Conservation (phyloP, 495 filamentous ascomycete species). For the Articulospora tetracladia region DNA sequence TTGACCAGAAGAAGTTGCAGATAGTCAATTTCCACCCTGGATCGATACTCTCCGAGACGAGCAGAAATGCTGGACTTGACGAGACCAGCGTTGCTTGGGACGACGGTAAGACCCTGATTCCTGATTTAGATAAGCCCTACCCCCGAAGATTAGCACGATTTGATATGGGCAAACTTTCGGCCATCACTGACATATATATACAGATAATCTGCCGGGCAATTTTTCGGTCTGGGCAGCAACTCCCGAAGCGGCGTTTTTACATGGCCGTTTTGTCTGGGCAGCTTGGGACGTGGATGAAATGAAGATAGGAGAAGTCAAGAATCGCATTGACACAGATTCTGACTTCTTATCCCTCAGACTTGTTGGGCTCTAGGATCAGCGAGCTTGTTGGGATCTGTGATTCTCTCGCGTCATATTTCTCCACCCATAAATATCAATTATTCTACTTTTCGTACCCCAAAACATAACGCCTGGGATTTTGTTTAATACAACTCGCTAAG, state of each 20-base stretch:
- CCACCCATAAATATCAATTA: too few relatives aligned
- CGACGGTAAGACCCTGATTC: slow-evolving; percentile 27
- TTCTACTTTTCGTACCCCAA: too few relatives aligned
- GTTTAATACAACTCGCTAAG: too few relatives aligned
- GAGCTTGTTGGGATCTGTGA: too few relatives aligned
- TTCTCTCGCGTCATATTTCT: too few relatives aligned
- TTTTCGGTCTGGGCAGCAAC: slow-evolving; percentile 48
- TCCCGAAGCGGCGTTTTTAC: slow-evolving; percentile 41
- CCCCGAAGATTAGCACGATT: too few relatives aligned
- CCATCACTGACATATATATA: not conserved
- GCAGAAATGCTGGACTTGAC: slow-evolving; percentile 2
- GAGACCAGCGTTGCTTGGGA: slow-evolving; percentile 22
- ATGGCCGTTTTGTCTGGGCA: slow-evolving; percentile 40
- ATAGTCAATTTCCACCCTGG: slow-evolving; percentile 43
- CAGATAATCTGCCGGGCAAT: slow-evolving; percentile 12
- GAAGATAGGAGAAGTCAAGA: slow-evolving; percentile 28
- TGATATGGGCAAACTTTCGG: too few relatives aligned
- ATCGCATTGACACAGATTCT: slow-evolving; percentile 31
- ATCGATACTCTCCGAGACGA: slow-evolving; percentile 31
- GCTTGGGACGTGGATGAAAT: slow-evolving; percentile 54
- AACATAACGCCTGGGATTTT: too few relatives aligned
- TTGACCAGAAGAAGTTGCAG: slow-evolving; percentile 31
- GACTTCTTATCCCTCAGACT: slow-evolving; percentile 27
- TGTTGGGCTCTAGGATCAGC: slow-evolving; percentile 24
- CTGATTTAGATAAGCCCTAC: not conserved